Evolutionary conservation across 331 rosid genomes (phyloP).

Genomic region (Saraca asoca): DNA sequence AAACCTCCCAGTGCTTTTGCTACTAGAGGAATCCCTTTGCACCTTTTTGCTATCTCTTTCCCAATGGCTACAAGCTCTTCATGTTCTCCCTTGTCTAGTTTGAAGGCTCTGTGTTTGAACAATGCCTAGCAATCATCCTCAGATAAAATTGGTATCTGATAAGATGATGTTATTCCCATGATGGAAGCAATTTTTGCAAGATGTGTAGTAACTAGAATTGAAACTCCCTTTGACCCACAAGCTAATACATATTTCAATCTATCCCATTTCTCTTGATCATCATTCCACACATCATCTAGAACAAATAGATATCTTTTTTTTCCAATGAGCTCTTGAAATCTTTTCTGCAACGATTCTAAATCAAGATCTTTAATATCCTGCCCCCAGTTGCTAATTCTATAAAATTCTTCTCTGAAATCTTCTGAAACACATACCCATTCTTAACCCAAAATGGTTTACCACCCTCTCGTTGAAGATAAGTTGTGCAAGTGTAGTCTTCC

Average conservation of each 20-base stretch:
- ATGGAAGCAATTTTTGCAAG: slow-evolving; percentile 18
- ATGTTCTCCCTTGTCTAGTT: background rate
- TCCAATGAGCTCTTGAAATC: slow-evolving; percentile 8
- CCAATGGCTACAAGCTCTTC: slow-evolving; percentile 31
- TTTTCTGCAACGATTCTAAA: slow-evolving; percentile 23
- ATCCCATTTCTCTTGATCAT: slow-evolving; percentile 31
- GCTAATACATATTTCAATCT: slow-evolving; percentile 23
- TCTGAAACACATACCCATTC: slow-evolving; percentile 38
- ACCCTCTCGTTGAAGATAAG: slow-evolving; percentile 31
- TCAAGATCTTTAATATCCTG: background rate
- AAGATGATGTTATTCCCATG: slow-evolving; percentile 22
- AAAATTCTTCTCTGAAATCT: slow-evolving; percentile 24
- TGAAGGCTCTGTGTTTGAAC: slow-evolving; percentile 31
- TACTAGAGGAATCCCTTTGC: slow-evolving; percentile 38
- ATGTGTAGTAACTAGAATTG: slow-evolving; percentile 37
- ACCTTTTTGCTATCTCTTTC: slow-evolving; percentile 33
- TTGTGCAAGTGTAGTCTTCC: slow-evolving; percentile 44
- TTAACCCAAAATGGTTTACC: slow-evolving; percentile 22
- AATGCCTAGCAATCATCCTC: slow-evolving; percentile 28
- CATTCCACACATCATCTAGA: slow-evolving; percentile 41
- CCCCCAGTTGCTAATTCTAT: background rate
- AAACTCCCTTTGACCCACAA: slow-evolving; percentile 32
- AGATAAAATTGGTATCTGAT: slow-evolving; percentile 18
- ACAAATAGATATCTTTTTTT: slow-evolving; percentile 32
- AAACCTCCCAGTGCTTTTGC: slow-evolving; percentile 37